Evolutionary conservation across 768 basidiomycete species (phyloP).

Genomic region (Hygrocybe punicea): DNA sequence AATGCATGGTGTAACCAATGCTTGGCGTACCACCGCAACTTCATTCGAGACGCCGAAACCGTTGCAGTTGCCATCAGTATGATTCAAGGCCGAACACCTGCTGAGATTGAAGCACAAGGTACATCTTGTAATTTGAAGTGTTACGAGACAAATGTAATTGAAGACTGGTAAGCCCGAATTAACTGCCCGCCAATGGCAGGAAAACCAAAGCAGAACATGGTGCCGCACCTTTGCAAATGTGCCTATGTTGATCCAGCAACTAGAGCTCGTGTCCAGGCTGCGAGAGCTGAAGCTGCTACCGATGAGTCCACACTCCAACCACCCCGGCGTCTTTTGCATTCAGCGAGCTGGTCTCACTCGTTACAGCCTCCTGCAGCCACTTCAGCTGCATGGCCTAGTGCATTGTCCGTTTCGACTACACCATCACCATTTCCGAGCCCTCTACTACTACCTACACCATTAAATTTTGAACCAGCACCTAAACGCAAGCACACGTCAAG

Average conservation of each 20-base stretch:
- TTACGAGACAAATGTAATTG: not conserved
- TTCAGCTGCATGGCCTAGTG: not conserved
- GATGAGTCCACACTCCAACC: not conserved
- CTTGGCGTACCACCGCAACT: not conserved
- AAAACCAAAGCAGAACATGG: constrained; percentile 14
- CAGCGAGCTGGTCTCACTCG: no score
- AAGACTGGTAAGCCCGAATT: not conserved
- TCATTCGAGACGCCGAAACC: not conserved
- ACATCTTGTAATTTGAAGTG: not conserved
- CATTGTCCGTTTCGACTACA: not conserved
- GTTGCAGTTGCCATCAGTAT: not conserved
- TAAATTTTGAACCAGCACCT: constrained; percentile 1
- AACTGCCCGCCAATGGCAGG: constrained; percentile 8
- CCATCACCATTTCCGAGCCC: constrained; percentile 8
- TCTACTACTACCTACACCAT: not conserved
- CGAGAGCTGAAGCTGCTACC: constrained; percentile 5
- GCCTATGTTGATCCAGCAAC: constrained; percentile 7
- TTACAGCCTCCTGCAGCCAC: not conserved
- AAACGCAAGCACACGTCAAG: constrained; percentile 5
- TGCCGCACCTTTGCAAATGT: constrained; percentile 12
- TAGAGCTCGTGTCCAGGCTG: not conserved
- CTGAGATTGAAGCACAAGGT: constrained; percentile 7
- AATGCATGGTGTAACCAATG: not conserved
- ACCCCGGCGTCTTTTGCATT: no score
- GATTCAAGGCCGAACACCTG: constrained; percentile 1